Conservation (phyloP, 1,139 yeast genomes). For the Pneumocystis canis region DNA sequence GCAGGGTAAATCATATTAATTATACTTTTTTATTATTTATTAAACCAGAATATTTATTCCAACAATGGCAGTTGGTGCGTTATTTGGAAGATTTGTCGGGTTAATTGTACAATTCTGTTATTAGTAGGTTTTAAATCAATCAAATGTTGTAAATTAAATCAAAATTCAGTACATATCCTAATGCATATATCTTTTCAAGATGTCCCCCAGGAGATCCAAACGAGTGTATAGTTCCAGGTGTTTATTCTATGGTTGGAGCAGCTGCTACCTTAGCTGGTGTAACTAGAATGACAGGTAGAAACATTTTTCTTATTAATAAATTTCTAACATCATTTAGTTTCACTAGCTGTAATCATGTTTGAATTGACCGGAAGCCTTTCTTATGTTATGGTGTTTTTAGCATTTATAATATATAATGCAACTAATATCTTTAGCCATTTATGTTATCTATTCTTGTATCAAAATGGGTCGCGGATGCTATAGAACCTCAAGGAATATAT, state of each 20-base stretch:
- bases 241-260: slow-evolving; percentile 53
- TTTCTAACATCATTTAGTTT: slow-evolving; percentile 16
- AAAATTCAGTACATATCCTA: slow-evolving; percentile 24
- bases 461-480: slow-evolving; percentile 13
- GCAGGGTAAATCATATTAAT: slow-evolving; percentile 28
- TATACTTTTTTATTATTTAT: neutral
- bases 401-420: neutral
- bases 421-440: slow-evolving; percentile 4
- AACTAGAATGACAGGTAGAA: slow-evolving; percentile 43
- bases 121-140: neutral
- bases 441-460: slow-evolving; percentile 12
- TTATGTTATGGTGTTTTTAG: slow-evolving; percentile 27
- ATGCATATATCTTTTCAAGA: slow-evolving; percentile 15
- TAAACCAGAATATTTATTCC: slow-evolving; percentile 39
- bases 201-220: slow-evolving; percentile 18
- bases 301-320: slow-evolving; percentile 4
- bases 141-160: neutral
- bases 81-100: slow-evolving; percentile 44
- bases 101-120: slow-evolving; percentile 29
- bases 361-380: slow-evolving; percentile 48
- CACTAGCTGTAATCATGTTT: slow-evolving; percentile 44
- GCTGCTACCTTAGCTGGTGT: slow-evolving; percentile 60
- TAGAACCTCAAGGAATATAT: slow-evolving; percentile 9
- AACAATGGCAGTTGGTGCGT: slow-evolving; percentile 53
- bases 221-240: slow-evolving; percentile 39